Evolutionary conservation across 306 rosid genomes (phyloP), one percentile per base, ranked within the genome.

Genomic region (Neltuma alba): DNA sequence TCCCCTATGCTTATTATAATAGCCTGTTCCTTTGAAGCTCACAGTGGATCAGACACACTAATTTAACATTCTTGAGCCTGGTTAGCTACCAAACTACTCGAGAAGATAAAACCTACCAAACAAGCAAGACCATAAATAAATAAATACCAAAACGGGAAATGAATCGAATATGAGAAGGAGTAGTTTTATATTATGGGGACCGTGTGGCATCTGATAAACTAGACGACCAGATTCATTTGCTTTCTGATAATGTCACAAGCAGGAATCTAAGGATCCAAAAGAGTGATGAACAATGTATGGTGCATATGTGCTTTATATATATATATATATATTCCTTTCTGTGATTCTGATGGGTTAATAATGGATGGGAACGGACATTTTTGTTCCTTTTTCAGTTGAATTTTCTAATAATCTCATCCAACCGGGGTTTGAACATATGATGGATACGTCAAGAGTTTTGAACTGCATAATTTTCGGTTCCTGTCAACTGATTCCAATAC

Each of bases 251-350:
- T 3, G 7, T 55, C 31, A 57, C 34, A 7, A 7, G 20, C 21
- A 63, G 34, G 9, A 70, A 63, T 72, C 40, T 41, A 70, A 72
- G 70, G 36, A 77, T 70, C 41, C 8, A 3, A 62, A 50, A 52
- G 25, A 52, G 23, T 31, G 42, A 10, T 70, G 28, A 15, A 31
- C 44, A 44, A 57, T 2, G 50, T 52, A 77, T 41, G 76, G 81
- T 71, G 48, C 57, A 36, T 69, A 23, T 31, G n/a, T n/a, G n/a
- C n/a, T n/a, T n/a, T n/a, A 40, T 69, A 45, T 14, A 13, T 52
- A n/a, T 9, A 1, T 7, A 18, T 0, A 52, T 3, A n/a, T 52
- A 52, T 52, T n/a, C 28, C 13, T 14, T 52, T 52, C n/a, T 52
- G 13, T 52, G 60, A 52, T 52, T 52, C 13, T 52, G 28, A n/a